A percentile compares a stretch with the other conserved stretches of the same genome.
Conservation (phyloP, 2,329 filamentous ascomycete species). For the Fusarium pseudonygamai region DNA sequence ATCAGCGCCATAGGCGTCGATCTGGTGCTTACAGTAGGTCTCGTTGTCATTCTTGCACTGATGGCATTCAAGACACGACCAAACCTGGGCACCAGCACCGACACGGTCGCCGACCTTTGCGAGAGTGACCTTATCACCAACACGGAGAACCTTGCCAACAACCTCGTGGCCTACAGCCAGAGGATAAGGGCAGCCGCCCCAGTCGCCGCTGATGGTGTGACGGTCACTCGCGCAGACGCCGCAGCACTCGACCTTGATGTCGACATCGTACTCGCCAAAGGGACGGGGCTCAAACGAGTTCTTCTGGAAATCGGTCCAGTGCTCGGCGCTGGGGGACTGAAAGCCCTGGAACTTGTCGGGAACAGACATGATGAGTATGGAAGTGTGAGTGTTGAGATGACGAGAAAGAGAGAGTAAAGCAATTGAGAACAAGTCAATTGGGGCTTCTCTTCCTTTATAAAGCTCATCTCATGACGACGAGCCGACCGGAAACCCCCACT, state of each 20-base stretch:
- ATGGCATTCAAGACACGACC: constrained; percentile 58
- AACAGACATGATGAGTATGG: constrained; percentile 56
- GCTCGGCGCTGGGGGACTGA: constrained; percentile 64
- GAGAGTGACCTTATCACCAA: constrained; percentile 62
- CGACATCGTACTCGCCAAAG: constrained; percentile 87
- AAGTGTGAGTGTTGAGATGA: not conserved
- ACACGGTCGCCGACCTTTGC: constrained; percentile 68
- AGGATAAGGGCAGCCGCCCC: constrained; percentile 70
- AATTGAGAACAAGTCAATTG: constrained; percentile 7
- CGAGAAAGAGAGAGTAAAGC: constrained; percentile 5
- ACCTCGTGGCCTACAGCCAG: constrained; percentile 78
- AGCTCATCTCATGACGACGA: constrained; percentile 13
- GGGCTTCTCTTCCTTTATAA: constrained; percentile 23
- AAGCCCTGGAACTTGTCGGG: constrained; percentile 70
- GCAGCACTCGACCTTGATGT: constrained; percentile 86
- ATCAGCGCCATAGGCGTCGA: constrained; percentile 60
- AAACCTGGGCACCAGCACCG: constrained; percentile 66
- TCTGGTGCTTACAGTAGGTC: constrained; percentile 52
- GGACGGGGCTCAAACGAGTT: constrained; percentile 84
- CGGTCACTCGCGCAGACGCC: constrained; percentile 79
- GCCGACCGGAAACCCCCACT: constrained; percentile 25
- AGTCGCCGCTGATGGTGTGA: constrained; percentile 75
- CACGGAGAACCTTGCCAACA: constrained; percentile 72
- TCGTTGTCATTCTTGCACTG: constrained; percentile 54
- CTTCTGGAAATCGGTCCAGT: constrained; percentile 71